Percentiles rank a stretch among this genome's conserved stretches.
Conservation (phyloP, 1,284 basidiomycete species). For the Sparassis latifolia region DNA sequence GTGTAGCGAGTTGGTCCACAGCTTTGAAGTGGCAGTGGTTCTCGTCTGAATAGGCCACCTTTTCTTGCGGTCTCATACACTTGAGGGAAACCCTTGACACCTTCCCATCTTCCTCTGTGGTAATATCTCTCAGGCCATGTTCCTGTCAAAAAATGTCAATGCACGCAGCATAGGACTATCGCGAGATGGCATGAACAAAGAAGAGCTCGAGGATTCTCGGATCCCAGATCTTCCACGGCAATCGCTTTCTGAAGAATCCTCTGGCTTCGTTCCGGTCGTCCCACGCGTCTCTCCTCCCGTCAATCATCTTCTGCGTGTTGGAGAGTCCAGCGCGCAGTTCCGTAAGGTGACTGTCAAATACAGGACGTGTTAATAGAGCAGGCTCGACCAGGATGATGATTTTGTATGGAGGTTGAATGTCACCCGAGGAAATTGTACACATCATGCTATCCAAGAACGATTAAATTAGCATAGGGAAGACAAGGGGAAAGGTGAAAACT, state of each 20-base stretch:
- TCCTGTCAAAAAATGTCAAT: background rate
- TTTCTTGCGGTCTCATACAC: background rate
- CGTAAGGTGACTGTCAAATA: conserved; percentile 5
- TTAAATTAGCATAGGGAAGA: background rate
- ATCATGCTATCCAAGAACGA: background rate
- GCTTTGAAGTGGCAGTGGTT: conserved; percentile 1
- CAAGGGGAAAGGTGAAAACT: background rate
- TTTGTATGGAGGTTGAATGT: conserved; percentile 1
- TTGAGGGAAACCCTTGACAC: background rate
- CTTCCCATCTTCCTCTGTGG: background rate
- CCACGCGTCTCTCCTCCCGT: conserved; percentile 11
- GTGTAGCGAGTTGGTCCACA: background rate
- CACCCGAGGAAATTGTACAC: background rate
- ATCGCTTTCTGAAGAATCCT: conserved; percentile 10
- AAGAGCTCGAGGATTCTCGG: conserved; percentile 10
- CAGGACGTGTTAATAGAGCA: conserved; percentile 9
- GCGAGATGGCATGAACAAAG: conserved; percentile 3
- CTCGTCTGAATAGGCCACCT: background rate
- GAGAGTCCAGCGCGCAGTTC: conserved; percentile 8
- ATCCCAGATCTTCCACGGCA: conserved; percentile 15
- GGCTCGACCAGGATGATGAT: conserved; percentile 13
- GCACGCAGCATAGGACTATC: background rate
- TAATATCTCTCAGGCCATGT: background rate
- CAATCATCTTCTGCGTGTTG: conserved; percentile 5
- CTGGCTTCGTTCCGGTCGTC: conserved; percentile 7